Conservation (phyloP, 768 basidiomycete species). For the Ramaria rubella region DNA sequence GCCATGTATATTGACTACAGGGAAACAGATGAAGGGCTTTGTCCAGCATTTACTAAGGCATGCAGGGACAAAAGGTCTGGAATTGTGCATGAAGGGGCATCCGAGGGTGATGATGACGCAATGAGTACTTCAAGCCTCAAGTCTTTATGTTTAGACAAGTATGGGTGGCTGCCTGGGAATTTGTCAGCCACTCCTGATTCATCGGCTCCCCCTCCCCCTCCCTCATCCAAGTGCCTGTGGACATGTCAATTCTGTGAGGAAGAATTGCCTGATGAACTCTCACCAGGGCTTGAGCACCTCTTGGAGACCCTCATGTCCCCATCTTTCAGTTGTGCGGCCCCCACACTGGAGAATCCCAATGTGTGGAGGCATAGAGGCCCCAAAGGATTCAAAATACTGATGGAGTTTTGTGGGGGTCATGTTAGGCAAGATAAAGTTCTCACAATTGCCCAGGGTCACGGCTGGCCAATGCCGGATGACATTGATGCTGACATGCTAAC, state of each 20-base stretch:
- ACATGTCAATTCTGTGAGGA: not conserved
- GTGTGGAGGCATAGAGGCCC: not conserved
- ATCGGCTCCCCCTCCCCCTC: not conserved
- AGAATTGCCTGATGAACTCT: not conserved
- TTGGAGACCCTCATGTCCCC: not conserved
- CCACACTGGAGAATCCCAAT: not conserved
- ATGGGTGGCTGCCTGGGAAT: not conserved
- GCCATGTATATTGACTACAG: not conserved
- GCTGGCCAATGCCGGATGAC: not conserved
- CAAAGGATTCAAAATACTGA: not conserved
- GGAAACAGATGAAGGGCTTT: not conserved
- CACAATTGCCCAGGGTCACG: not conserved
- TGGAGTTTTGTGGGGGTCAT: not conserved
- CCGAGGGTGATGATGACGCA: not conserved
- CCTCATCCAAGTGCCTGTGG: too few relatives aligned
- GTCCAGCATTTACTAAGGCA: not conserved
- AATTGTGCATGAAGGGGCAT: not conserved
- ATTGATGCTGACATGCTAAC: not conserved
- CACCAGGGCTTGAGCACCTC: not conserved
- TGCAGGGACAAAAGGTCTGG: not conserved
- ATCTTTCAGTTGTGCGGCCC: not conserved
- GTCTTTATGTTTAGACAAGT: not conserved
- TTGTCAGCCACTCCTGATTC: too few relatives aligned
- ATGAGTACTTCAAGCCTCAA: not conserved
- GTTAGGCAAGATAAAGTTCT: too few relatives aligned